Conservation (phyloP, 148 eudicot species). For the Heliamphora exappendiculata region DNA sequence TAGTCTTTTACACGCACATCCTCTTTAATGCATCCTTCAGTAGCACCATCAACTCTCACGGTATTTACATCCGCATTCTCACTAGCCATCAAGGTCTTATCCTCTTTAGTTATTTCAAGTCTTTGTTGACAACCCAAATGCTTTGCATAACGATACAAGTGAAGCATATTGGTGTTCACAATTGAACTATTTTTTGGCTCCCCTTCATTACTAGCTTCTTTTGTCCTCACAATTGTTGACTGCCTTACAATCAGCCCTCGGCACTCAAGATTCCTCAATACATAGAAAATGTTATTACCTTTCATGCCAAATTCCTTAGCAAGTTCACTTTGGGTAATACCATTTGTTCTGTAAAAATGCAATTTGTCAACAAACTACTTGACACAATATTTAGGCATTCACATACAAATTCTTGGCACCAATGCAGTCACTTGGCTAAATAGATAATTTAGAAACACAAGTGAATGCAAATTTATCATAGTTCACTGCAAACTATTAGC, state of each 20-base stretch:
- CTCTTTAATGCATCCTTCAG: constrained; percentile 42
- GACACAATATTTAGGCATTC: constrained; percentile 4
- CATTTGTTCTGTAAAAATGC: constrained; percentile 47
- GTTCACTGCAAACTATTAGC: neutral
- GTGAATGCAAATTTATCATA: neutral
- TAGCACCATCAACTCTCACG: constrained; percentile 28
- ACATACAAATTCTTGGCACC: neutral
- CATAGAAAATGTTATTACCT: constrained; percentile 65
- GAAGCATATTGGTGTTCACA: constrained; percentile 72
- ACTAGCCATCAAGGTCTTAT: constrained; percentile 25
- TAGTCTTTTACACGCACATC: constrained; percentile 71
- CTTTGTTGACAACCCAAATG: constrained; percentile 81
- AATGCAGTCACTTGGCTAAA: neutral
- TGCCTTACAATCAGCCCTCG: constrained; percentile 83
- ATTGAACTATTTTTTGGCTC: constrained; percentile 42
- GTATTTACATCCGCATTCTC: constrained; percentile 31
- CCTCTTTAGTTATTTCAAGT: constrained; percentile 71
- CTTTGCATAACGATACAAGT: constrained; percentile 77
- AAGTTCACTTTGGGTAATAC: constrained; percentile 76
- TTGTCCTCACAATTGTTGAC: constrained; percentile 67
- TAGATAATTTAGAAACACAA: neutral
- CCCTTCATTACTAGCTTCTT: constrained; percentile 39
- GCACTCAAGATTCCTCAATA: constrained; percentile 65
- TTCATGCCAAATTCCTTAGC: constrained; percentile 60
- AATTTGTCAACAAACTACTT: constrained; percentile 8